A percentile compares a stretch with the other conserved stretches of the same genome.
phyloP scores from a whole-genome alignment of 108 stramenopile species.

The Conticribra weissflogii region DNA sequence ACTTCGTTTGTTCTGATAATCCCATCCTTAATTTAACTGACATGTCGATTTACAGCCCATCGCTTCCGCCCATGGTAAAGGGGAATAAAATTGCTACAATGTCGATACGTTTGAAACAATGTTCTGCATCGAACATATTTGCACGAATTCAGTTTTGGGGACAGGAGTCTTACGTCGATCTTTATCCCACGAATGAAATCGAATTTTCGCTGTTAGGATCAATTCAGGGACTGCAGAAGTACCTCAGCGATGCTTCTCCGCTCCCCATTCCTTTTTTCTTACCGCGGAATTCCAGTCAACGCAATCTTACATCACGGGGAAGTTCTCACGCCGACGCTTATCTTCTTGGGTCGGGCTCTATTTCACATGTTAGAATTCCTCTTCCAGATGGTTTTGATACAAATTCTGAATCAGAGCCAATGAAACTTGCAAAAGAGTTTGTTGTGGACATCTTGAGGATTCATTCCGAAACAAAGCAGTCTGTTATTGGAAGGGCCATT shows the following conservation, averaged over 20 bases:
- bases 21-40: neutral
- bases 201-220: conserved; percentile 34
- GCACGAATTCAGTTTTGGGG: conserved; percentile 48
- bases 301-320: neutral
- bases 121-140: conserved; percentile 15
- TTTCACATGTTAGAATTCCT: neutral
- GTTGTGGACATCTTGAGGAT: no score
- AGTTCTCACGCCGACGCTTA: neutral
- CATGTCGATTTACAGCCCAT: conserved; percentile 2
- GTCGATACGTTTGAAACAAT: conserved; percentile 25
- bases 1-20: no score
- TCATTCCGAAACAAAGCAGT: neutral
- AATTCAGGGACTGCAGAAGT: conserved; percentile 9
- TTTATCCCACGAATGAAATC: conserved; percentile 11
- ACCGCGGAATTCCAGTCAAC: neutral
- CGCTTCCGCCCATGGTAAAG: conserved; percentile 35
- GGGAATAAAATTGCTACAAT: conserved; percentile 29
- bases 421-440: neutral
- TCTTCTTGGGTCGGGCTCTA: neutral
- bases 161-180: neutral
- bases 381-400: neutral
- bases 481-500: neutral
- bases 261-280: conserved; percentile 21
- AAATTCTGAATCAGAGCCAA: neutral
- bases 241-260: conserved; percentile 48